Evolutionary conservation across 1,284 basidiomycete genomes (phyloP).

Genomic region (Moesziomyces sp.): DNA sequence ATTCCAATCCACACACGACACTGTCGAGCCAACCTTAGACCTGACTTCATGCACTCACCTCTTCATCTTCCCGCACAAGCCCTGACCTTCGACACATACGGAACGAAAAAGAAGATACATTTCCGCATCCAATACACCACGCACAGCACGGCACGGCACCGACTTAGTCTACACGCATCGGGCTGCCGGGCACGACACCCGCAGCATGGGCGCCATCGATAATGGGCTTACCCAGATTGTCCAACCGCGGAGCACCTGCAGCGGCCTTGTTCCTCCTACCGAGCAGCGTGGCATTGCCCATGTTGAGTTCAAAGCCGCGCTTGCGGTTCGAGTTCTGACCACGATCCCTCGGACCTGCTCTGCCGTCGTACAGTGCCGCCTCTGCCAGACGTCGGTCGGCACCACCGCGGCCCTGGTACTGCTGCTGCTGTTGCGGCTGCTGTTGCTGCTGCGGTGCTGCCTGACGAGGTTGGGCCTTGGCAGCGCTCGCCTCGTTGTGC

Average conservation of each 20-base stretch:
- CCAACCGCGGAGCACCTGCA: constrained; percentile 19
- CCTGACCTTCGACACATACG: no score
- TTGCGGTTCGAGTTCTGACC: constrained; percentile 45
- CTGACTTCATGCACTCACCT: no score
- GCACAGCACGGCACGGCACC: not conserved
- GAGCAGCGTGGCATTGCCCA: constrained; percentile 63
- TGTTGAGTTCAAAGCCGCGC: constrained; percentile 62
- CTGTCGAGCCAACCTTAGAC: no score
- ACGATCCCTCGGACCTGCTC: constrained; percentile 59
- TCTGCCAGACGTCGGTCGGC: constrained; percentile 66
- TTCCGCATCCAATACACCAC: not conserved
- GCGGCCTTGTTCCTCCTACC: constrained; percentile 57
- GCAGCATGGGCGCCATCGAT: constrained; percentile 45
- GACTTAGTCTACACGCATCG: constrained; percentile 51
- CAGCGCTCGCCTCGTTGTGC: constrained; percentile 47
- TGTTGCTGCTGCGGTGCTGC: constrained; percentile 41
- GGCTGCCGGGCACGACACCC: constrained; percentile 53
- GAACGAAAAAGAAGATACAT: not conserved
- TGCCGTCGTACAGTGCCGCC: constrained; percentile 64
- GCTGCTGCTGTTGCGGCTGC: constrained; percentile 43
- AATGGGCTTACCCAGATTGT: constrained; percentile 38
- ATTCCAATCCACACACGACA: no score
- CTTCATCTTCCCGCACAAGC: no score
- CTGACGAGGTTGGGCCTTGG: constrained; percentile 15
- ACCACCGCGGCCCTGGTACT: constrained; percentile 62